A percentile compares a stretch with the other conserved stretches of the same genome.
Conservation (phyloP, 805 yeast species). For the Kuraishia piskuri region DNA sequence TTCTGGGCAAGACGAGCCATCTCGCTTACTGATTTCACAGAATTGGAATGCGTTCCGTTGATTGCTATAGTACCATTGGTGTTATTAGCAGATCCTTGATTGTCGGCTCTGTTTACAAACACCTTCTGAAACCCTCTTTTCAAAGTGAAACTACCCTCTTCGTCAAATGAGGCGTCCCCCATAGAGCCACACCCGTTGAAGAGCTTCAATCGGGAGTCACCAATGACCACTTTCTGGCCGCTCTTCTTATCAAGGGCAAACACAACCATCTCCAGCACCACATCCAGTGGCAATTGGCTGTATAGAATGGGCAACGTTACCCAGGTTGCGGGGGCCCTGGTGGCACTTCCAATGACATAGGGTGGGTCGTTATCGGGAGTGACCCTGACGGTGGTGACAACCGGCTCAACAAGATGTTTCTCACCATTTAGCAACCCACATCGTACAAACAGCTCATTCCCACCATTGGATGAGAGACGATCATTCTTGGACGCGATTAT, state of each 20-base stretch:
- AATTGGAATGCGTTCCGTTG: slow-evolving; percentile 16
- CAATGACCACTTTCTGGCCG: slow-evolving; percentile 40
- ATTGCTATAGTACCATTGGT: neutral
- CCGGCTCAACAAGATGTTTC: neutral
- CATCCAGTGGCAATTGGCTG: slow-evolving; percentile 57
- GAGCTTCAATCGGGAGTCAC: slow-evolving; percentile 47
- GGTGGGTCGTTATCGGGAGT: neutral
- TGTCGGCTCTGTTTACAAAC: slow-evolving; percentile 23
- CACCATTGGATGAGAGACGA: neutral
- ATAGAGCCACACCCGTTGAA: slow-evolving; percentile 35
- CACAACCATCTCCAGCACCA: slow-evolving; percentile 51
- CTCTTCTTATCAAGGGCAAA: slow-evolving; percentile 59
- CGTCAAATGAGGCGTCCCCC: neutral
- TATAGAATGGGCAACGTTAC: slow-evolving; percentile 63
- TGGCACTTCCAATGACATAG: slow-evolving; percentile 15
- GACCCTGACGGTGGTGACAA: neutral
- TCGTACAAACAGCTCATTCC: neutral
- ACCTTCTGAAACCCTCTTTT: slow-evolving; percentile 65
- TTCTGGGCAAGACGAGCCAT: slow-evolving; percentile 43
- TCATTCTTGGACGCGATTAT: slow-evolving; percentile 4
- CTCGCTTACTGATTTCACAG: slow-evolving; percentile 13
- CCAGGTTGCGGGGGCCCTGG: slow-evolving; percentile 53
- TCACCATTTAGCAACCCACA: neutral
- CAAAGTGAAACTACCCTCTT: slow-evolving; percentile 36
- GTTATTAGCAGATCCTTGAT: slow-evolving; percentile 15